Base-by-base conservation (phyloP, 2,329 filamentous ascomycete species). In the Leptodontidium sp. region DNA sequence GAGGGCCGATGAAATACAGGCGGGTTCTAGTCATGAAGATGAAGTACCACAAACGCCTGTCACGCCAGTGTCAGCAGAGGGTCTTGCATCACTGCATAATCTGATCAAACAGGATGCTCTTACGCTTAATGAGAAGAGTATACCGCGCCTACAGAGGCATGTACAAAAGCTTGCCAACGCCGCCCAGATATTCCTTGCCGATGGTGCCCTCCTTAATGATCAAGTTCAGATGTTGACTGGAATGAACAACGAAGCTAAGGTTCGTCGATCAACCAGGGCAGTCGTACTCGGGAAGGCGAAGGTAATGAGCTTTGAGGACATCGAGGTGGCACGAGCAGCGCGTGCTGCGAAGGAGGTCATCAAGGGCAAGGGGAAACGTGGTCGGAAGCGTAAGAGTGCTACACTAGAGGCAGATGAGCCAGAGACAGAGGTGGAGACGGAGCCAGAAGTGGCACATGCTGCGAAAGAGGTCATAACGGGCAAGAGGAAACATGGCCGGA, bases 181-280 rank as follows among this genome's bases (percentile, higher is more conserved):
- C 49, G 72, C 72, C 66, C 32, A 75, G 70, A 70, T 21, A 67
- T 71, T 61, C 38, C 64, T 72, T 70, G 73, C 75, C 24, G 52
- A 77, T 66, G 47, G 69, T 74, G 71, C 75, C 67, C 75, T 79
- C 53, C 75, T 77, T 65, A 40, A 76, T 52, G 67, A 79, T 69
- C 61, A 74, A 70, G 77, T 76, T 69, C 40, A 29, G 68, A 65
- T 62, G 43, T 70, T 67, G 69, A 75, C 12, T 4, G 64, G 49
- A 24, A 69, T 69, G 38, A 70, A 66, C 29, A 69, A 73, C 66
- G 70, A 73, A 69, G 66, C 64, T 47, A 70, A 73, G 64, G 61
- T 68, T 66, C 66, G 70, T 61, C 53, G 65, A 65, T 72, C 38
- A 62, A 71, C 66, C 35, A 38, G 68, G 58, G n/a, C 45, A 47